A percentile compares a stretch with the other conserved stretches of the same genome.
Conservation (phyloP, 83 land plant species). For the Picea engelmannii region DNA sequence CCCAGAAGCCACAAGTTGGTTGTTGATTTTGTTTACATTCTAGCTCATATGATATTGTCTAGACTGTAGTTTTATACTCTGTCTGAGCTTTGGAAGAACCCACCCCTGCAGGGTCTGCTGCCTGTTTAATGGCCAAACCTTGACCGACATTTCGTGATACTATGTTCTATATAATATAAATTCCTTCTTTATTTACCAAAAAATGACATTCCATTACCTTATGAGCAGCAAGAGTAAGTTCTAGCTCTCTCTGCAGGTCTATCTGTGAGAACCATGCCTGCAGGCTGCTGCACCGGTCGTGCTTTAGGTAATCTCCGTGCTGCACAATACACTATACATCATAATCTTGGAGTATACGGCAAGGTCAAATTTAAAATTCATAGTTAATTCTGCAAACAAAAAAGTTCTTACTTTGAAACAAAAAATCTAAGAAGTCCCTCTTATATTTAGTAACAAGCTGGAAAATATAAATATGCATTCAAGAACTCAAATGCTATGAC, state of each 20-base stretch:
- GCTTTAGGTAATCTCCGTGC: conserved; percentile 56
- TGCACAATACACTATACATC: conserved; percentile 16
- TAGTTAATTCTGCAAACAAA: neutral
- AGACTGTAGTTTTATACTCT: no score
- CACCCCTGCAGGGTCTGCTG: no score
- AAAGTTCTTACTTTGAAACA: neutral
- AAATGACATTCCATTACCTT: conserved; percentile 9
- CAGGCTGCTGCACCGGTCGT: conserved; percentile 49
- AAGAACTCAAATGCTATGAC: neutral
- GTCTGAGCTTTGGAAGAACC: no score
- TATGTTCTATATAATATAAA: no score
- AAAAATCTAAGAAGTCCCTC: neutral
- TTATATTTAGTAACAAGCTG: neutral
- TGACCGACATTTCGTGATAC: no score
- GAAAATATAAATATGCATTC: neutral
- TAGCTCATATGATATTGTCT: no score
- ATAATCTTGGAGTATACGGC: neutral
- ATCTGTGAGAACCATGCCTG: conserved; percentile 61
- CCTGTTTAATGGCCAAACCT: no score
- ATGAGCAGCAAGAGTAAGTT: conserved; percentile 45
- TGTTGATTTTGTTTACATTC: no score
- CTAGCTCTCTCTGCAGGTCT: conserved; percentile 34
- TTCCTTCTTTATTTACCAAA: no score
- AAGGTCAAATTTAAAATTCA: neutral
- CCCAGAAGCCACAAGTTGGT: no score